Percentiles rank a stretch among this genome's conserved stretches.
Evolutionary conservation across 2,329 filamentous ascomycete species (phyloP).

Genomic region (Fusarium robinianum): DNA sequence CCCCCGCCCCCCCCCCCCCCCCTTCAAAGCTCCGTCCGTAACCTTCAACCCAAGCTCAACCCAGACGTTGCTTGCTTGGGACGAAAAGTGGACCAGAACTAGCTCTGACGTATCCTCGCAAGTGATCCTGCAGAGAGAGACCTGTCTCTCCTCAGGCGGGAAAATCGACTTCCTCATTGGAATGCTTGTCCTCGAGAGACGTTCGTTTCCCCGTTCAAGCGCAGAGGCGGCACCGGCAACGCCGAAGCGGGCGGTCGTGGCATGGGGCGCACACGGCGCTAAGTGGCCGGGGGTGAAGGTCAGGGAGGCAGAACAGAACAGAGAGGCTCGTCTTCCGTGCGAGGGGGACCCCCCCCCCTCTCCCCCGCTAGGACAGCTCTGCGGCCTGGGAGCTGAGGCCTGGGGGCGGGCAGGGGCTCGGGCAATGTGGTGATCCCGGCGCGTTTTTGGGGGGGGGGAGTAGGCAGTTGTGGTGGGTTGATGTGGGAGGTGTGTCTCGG

Average conservation of each 20-base stretch:
- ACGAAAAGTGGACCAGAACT: slow-evolving; percentile 1
- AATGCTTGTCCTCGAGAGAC: slow-evolving; percentile 9
- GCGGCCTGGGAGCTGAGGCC: slow-evolving; percentile 33
- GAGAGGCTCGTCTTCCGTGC: too few relatives aligned
- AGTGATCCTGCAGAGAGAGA: too few relatives aligned
- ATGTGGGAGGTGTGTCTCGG: too few relatives aligned
- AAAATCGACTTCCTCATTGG: slow-evolving; percentile 6
- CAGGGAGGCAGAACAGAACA: too few relatives aligned
- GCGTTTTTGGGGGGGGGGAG: not conserved
- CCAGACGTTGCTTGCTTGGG: too few relatives aligned
- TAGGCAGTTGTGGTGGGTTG: slow-evolving; percentile 5
- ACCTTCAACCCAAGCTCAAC: too few relatives aligned
- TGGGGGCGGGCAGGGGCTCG: slow-evolving; percentile 6
- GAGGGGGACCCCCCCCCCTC: too few relatives aligned
- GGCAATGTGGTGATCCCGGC: not conserved
- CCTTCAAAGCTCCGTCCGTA: slow-evolving; percentile 1
- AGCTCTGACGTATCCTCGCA: too few relatives aligned
- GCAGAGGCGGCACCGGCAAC: slow-evolving; percentile 30
- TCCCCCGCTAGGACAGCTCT: slow-evolving; percentile 28
- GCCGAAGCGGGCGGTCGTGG: slow-evolving; percentile 20
- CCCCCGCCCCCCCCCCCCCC: not conserved
- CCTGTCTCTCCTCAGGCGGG: too few relatives aligned
- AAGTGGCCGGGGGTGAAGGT: slow-evolving; percentile 6
- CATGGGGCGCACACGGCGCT: slow-evolving; percentile 21
- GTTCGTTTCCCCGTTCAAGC: slow-evolving; percentile 7